These are phyloP conservation scores for Colletotrichum sp. DNA, from an alignment of 2,329 filamentous ascomycete genomes.

Conservation along the genomic window DNA sequence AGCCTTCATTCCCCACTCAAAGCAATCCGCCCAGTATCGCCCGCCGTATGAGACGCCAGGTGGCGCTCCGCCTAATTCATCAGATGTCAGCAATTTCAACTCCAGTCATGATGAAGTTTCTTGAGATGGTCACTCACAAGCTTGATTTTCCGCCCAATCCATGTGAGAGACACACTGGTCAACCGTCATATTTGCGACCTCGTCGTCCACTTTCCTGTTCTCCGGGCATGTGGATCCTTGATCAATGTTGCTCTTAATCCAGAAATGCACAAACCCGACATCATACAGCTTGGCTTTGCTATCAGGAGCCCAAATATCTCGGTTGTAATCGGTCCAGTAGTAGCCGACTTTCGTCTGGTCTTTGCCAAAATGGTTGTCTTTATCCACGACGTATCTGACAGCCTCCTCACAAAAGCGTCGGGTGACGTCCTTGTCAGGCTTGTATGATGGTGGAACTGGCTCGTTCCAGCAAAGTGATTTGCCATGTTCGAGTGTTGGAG, in stretches of 20 bases:
- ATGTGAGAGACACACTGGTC: background rate
- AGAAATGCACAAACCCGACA: slow-evolving; percentile 5
- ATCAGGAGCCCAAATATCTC: background rate
- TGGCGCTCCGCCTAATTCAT: background rate
- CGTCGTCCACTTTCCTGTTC: background rate
- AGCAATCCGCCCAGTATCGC: slow-evolving; percentile 4
- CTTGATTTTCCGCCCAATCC: background rate
- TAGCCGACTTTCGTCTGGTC: background rate
- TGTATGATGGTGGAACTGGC: background rate
- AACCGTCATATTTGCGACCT: background rate
- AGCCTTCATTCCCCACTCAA: slow-evolving; percentile 17
- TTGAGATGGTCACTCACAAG: background rate
- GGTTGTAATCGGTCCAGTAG: slow-evolving; percentile 14
- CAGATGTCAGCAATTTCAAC: background rate
- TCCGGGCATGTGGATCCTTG: background rate
- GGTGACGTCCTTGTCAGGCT: background rate
- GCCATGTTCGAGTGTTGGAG: background rate
- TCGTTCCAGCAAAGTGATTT: slow-evolving; percentile 1
- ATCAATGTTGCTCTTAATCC: background rate
- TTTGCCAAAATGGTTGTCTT: background rate
- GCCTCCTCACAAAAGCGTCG: background rate
- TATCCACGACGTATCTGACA: background rate
- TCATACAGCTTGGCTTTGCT: background rate
- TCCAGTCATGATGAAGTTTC: background rate
- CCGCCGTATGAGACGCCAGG: background rate